Evolutionary conservation across 139 green algal genomes (phyloP).

Genomic region (Picochlorum sp.): DNA sequence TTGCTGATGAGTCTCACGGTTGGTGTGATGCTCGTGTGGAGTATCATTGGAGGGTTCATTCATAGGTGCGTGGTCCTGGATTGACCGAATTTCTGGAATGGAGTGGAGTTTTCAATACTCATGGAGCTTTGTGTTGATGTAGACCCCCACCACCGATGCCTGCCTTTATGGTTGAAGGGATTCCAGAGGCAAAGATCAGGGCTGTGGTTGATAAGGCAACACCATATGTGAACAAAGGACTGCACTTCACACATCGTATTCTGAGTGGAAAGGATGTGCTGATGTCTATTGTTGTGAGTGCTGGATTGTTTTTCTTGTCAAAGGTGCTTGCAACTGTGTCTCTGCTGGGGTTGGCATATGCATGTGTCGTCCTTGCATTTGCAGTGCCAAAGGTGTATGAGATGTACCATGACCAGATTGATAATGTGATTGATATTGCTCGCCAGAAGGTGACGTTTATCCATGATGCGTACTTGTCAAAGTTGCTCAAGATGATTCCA

Average conservation of each 20-base stretch:
- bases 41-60: conserved; percentile 26
- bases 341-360: conserved; percentile 28
- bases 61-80: background rate
- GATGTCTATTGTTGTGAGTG: conserved; percentile 10
- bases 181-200: conserved; percentile 26
- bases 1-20: conserved; percentile 23
- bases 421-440: conserved; percentile 24
- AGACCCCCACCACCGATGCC: conserved; percentile 31
- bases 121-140: no score
- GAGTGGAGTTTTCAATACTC: background rate
- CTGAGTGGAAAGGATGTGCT: conserved; percentile 6
- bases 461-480: conserved; percentile 29
- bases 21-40: conserved; percentile 28
- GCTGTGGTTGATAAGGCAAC: conserved; percentile 14
- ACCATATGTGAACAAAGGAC: conserved; percentile 18
- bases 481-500: conserved; percentile 20
- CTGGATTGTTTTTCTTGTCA: conserved; percentile 21
- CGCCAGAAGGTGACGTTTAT: conserved; percentile 20
- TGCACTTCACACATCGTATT: conserved; percentile 14
- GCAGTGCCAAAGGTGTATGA: conserved; percentile 47
- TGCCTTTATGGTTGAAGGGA: conserved; percentile 20
- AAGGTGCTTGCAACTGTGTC: conserved; percentile 28
- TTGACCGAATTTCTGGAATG: background rate
- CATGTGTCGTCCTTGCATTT: conserved; percentile 21
- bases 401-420: conserved; percentile 51